These are phyloP conservation scores for Fragilaria crotonensis DNA, from an alignment of 108 stramenopile genomes.

Conservation along the genomic window DNA sequence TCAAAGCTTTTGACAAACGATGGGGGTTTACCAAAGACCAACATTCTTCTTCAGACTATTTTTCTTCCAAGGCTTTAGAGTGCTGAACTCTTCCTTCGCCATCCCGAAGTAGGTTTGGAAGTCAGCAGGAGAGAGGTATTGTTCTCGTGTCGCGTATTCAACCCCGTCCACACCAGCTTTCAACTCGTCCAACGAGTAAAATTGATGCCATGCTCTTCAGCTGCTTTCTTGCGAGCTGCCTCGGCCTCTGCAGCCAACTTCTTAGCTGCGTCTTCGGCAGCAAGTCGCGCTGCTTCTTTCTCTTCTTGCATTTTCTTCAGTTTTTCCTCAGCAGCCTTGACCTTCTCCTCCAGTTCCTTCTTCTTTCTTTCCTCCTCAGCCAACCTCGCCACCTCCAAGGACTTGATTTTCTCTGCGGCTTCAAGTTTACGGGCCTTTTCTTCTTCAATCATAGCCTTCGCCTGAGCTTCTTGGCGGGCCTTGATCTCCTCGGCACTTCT, in stretches of 20 bases:
- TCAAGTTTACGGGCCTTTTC: neutral
- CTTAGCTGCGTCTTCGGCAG: neutral
- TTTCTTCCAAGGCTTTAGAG: constrained; percentile 26
- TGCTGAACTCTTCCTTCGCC: constrained; percentile 21
- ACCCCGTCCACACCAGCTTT: constrained; percentile 3
- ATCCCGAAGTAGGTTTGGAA: constrained; percentile 19
- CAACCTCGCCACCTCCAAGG: neutral
- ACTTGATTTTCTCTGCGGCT: neutral
- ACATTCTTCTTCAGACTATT: constrained; percentile 3
- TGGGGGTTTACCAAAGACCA: constrained; percentile 8
- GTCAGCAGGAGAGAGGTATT: constrained; percentile 18
- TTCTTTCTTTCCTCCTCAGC: constrained; percentile 3
- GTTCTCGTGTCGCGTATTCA: constrained; percentile 17
- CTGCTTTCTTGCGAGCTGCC: neutral
- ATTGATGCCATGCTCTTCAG: constrained; percentile 3
- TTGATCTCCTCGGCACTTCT: neutral
- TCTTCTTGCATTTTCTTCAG: neutral
- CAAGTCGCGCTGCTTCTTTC: neutral
- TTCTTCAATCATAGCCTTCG: neutral
- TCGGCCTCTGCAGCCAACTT: constrained; percentile 4
- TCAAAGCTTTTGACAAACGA: too few species aligned
- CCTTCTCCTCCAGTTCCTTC: neutral
- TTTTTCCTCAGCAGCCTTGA: neutral
- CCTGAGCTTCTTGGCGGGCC: neutral
- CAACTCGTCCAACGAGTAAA: constrained; percentile 7